A percentile compares a stretch with the other conserved stretches of the same genome.
These are phyloP conservation scores for Neostapfia colusana DNA, from an alignment of 176 grass and related monocot genomes.

Conservation along the genomic window DNA sequence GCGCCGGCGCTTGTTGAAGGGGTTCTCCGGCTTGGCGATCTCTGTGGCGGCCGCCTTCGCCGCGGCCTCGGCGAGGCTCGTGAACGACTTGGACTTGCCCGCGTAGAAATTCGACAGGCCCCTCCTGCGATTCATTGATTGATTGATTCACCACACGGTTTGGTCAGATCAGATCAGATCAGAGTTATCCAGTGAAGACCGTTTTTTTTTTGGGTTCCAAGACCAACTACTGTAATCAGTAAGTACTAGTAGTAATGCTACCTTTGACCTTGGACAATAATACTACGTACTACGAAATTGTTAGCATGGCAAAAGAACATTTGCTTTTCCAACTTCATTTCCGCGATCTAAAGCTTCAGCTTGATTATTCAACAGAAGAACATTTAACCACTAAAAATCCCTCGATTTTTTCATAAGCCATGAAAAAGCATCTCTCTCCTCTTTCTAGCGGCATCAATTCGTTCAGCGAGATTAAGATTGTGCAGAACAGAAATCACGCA, in stretches of 20 bases:
- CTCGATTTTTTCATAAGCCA: background rate
- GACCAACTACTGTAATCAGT: no score
- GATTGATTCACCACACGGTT: background rate
- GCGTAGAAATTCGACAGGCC: conserved; percentile 83
- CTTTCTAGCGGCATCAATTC: background rate
- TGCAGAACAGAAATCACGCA: background rate
- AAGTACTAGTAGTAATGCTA: background rate
- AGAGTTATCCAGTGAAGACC: no score
- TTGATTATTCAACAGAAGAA: conserved; percentile 5
- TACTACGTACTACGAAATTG: background rate
- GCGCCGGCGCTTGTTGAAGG: conserved; percentile 81
- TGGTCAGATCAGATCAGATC: conserved; percentile 30
- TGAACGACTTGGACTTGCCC: conserved; percentile 88
- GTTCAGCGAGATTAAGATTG: background rate
- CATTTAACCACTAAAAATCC: background rate
- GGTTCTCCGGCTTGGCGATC: conserved; percentile 85
- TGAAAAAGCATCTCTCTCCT: background rate
- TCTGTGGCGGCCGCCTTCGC: conserved; percentile 52
- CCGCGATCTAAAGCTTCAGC: conserved; percentile 17
- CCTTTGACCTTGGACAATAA: background rate
- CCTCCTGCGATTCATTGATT: conserved; percentile 38
- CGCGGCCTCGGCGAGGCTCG: conserved; percentile 57
- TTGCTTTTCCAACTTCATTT: background rate
- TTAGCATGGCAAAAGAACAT: background rate
- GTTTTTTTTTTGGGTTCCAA: no score